Base-by-base conservation (phyloP, 345 rosid genomes). In the Punica granatum region DNA sequence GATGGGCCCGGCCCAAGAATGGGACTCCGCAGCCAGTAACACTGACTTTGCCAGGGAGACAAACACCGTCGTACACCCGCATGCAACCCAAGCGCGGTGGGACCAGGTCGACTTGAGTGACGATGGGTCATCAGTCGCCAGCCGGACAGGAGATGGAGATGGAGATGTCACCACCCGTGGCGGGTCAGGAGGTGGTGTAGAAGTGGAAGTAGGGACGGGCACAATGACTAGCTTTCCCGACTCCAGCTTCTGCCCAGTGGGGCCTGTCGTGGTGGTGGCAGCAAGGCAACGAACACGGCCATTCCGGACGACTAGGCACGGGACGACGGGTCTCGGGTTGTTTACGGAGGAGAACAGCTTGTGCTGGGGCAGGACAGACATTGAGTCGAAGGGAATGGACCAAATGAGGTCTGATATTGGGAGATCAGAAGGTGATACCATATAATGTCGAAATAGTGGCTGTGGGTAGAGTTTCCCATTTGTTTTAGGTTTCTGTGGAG, bases 51-150 rank as follows among this genome's bases (percentile, higher is more conserved):
- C 88, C 13, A 89, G 79, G 42, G 97, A 80, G 61, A 80, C 60
- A 28, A 81, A 62, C 67, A 90, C 65, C 0, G 90, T 72, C 65
- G 87, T 71, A 85, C 92, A 89, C 16, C 98, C 97, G 0, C 85
- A 77, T 33, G 86, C 83, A 0, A 90, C 77, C 98, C 92, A 89
- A 6, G 77, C 72, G 4, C 91, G 87, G 74, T 93, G 97, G 9
- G 80, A 31, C 97, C 87, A 85, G 8, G 96, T 86, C 6, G 98
- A 93, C 43, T 79, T 76, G 73, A 87, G 72, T 56, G 72, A n/a
- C 21, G 7, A 56, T 15, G 83, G 85, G 72, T 89, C 97, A 51
- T 83, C 71, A 54, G 65, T 66, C 11, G 59, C 25, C 12, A 86
- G 87, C 71, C 77, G 82, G 31, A 18, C 28, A 0, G 70, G 41